Evolutionary conservation across 495 filamentous ascomycete genomes (phyloP), one percentile per base, ranked within the genome.

Genomic region (Tuber borchii): DNA sequence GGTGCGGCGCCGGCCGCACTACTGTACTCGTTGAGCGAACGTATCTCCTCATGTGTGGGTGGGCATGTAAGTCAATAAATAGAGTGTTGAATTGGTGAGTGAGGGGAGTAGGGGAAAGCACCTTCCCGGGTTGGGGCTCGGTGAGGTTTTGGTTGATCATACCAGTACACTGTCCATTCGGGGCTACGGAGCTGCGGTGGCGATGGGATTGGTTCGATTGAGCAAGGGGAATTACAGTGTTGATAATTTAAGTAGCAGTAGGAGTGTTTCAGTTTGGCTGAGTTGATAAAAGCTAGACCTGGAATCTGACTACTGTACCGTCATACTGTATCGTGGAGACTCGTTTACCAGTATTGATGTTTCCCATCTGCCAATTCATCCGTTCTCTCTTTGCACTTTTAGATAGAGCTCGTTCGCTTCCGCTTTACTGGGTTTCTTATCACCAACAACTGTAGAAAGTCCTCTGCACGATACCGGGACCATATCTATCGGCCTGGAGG

Each of bases 1-100:
- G 65, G 76, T 56, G 70, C 69, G 77, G 72, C 72, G 51, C 76
- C 43, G 70, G 71, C 77, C 77, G 75, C 46, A 14, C 34, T 26
- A 8, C 2, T 37, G 34, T 37, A 4, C 51, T 31, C 8, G 26
- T 17, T 34, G 56, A 31, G 51, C n/a, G 51, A 46, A 19, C 2
- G n/a, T n/a, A 12, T 61, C 51, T 31, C 51, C 51, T 12, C n/a
- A 61, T 12, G n/a, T 31, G 51, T 31, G n/a, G 51, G n/a, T 16
- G 26, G 26, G 22, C 12, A 20, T 2, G 12, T 26, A 4, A 31
- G 26, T 61, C n/a, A 61, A 14, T 26, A 61, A 31, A 31, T 61
- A 61, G 46, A 20, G 22, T 31, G 22, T 14, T 31, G 51, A n/a
- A 26, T 61, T 26, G 10, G n/a, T 26, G 51, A 26, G 22, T 1